phyloP scores from a whole-genome alignment of 1,284 basidiomycete genomes.

The Pseudozyma tsukubaensis region DNA sequence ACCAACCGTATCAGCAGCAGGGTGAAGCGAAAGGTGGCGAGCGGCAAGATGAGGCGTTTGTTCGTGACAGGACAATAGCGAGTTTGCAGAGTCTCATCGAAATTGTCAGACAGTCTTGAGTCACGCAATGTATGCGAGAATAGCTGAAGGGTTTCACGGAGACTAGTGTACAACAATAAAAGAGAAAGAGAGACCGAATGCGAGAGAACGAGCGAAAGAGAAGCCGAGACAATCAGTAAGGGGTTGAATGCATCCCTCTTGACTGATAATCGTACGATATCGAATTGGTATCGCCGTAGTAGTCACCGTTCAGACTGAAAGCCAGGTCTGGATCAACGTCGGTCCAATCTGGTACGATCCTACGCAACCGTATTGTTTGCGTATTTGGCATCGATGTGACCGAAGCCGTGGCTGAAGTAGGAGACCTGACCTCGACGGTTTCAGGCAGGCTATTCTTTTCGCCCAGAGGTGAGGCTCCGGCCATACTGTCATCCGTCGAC shows the following conservation, averaged over 20 bases:
- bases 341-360: slow-evolving; percentile 47
- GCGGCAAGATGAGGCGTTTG: slow-evolving; percentile 6
- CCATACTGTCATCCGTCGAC: slow-evolving; percentile 9
- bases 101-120: slow-evolving; percentile 13
- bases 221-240: slow-evolving; percentile 14
- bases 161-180: slow-evolving; percentile 9
- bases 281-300: slow-evolving; percentile 32
- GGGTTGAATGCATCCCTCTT: slow-evolving; percentile 36
- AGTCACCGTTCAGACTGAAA: slow-evolving; percentile 44
- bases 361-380: slow-evolving; percentile 13
- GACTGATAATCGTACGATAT: slow-evolving; percentile 51
- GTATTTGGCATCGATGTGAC: slow-evolving; percentile 19
- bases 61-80: slow-evolving; percentile 16
- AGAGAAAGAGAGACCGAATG: neutral
- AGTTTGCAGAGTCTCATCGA: slow-evolving; percentile 21
- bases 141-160: neutral
- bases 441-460: slow-evolving; percentile 18
- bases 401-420: slow-evolving; percentile 3
- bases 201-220: neutral
- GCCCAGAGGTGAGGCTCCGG: slow-evolving; percentile 3
- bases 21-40: slow-evolving; percentile 1
- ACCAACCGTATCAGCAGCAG: slow-evolving; percentile 30
- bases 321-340: slow-evolving; percentile 50
- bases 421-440: slow-evolving; percentile 9
- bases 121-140: neutral